These are phyloP conservation scores for Tricholoma sp. DNA, from an alignment of 768 basidiomycete species.

Conservation along the genomic window DNA sequence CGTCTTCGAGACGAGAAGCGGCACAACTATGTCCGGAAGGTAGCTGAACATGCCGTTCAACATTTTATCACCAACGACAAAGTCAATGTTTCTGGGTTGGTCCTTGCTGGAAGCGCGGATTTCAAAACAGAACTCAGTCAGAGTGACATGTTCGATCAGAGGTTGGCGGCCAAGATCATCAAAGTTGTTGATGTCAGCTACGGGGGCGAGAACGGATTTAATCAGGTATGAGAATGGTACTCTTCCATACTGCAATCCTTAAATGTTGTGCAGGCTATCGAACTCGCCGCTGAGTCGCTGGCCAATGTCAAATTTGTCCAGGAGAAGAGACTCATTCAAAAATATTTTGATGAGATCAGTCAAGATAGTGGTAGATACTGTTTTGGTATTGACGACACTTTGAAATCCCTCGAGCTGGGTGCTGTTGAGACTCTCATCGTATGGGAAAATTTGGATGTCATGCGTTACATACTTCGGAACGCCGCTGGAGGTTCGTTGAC, in stretches of 20 bases:
- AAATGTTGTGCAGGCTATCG: slow-evolving; percentile 71
- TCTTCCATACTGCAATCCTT: background rate
- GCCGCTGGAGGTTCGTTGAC: slow-evolving; percentile 72
- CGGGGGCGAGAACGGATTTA: slow-evolving; percentile 98
- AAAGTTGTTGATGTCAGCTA: slow-evolving; percentile 99
- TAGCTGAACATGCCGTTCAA: slow-evolving; percentile 94
- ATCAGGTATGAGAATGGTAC: slow-evolving; percentile 63
- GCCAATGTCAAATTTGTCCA: slow-evolving; percentile 99
- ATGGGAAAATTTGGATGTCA: slow-evolving; percentile 96
- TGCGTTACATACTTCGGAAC: slow-evolving; percentile 83
- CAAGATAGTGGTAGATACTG: slow-evolving; percentile 95
- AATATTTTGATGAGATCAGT: slow-evolving; percentile 99
- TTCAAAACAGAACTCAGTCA: slow-evolving; percentile 98
- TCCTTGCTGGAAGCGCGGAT: slow-evolving; percentile 95
- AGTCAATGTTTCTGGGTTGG: slow-evolving; percentile 94
- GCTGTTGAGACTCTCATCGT: slow-evolving; percentile 97
- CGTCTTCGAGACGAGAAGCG: slow-evolving; percentile 98
- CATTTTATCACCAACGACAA: slow-evolving; percentile 98
- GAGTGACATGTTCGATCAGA: slow-evolving; percentile 92
- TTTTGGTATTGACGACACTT: slow-evolving; percentile 95
- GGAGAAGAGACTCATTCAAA: slow-evolving; percentile 96
- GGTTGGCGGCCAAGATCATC: slow-evolving; percentile 88
- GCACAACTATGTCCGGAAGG: slow-evolving; percentile 99
- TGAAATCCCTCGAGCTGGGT: slow-evolving; percentile 94
- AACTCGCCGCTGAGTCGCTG: slow-evolving; percentile 91